Conservation (phyloP, 2,329 filamentous ascomycete genomes). For the Cercospora citrullina region DNA sequence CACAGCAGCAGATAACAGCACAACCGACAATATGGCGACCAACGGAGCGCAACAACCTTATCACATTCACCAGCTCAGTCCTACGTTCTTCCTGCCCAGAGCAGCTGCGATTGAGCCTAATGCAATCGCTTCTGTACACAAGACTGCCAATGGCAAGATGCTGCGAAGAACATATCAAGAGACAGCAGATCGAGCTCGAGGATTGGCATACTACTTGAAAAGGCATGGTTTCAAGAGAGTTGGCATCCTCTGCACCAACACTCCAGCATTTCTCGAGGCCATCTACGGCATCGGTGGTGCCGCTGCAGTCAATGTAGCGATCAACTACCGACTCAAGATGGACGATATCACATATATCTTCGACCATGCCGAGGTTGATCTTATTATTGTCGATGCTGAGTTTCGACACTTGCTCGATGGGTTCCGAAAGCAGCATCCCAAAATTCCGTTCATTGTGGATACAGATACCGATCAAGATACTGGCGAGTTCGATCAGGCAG, state of each 20-base stretch:
- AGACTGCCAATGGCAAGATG: constrained; percentile 57
- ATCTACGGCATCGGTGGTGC: constrained; percentile 86
- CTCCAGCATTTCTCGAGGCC: constrained; percentile 86
- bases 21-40: constrained; percentile 25
- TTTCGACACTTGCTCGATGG: constrained; percentile 68
- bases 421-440: constrained; percentile 62
- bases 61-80: constrained; percentile 79
- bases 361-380: constrained; percentile 79
- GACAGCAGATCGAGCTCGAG: constrained; percentile 80
- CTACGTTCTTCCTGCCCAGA: constrained; percentile 82
- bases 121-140: constrained; percentile 37
- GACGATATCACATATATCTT: constrained; percentile 93
- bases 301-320: constrained; percentile 72
- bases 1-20: constrained; percentile 28
- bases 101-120: constrained; percentile 87
- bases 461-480: constrained; percentile 77
- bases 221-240: constrained; percentile 73
- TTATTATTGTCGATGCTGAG: constrained; percentile 83
- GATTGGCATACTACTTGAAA: constrained; percentile 82
- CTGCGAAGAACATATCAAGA: constrained; percentile 77
- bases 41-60: constrained; percentile 18
- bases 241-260: constrained; percentile 87
- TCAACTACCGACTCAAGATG: constrained; percentile 73
- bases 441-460: constrained; percentile 75
- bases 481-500: constrained; percentile 79